These are phyloP conservation scores for Wickerhamiella occidentalis DNA, from an alignment of 805 yeast genomes.

Conservation along the genomic window DNA sequence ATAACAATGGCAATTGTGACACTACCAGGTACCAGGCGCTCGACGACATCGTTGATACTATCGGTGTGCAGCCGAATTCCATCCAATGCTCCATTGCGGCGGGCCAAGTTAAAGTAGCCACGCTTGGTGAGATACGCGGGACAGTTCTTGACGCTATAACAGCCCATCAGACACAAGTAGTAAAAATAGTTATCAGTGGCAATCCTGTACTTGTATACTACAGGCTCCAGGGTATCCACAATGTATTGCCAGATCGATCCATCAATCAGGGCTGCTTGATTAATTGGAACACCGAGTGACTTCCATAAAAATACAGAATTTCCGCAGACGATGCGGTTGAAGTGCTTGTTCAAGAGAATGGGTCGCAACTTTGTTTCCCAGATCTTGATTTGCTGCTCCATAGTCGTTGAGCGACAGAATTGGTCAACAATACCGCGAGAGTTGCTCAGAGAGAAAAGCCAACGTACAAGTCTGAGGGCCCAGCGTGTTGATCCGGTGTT, in stretches of 20 bases:
- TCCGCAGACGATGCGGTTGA: constrained; percentile 57
- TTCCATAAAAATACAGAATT: constrained; percentile 81
- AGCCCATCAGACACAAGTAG: constrained; percentile 52
- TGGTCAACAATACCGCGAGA: constrained; percentile 37
- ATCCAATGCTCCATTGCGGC: constrained; percentile 43
- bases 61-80: constrained; percentile 71
- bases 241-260: constrained; percentile 58
- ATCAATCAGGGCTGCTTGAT: constrained; percentile 74
- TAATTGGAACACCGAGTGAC: constrained; percentile 79
- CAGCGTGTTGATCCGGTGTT: constrained; percentile 80
- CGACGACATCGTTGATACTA: constrained; percentile 61
- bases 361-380: constrained; percentile 59
- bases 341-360: constrained; percentile 55
- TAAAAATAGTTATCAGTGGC: constrained; percentile 69
- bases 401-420: constrained; percentile 44
- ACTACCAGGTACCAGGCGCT: constrained; percentile 47
- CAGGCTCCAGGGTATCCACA: constrained; percentile 67
- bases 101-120: constrained; percentile 42
- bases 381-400: constrained; percentile 49
- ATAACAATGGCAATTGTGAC: constrained; percentile 68
- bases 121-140: constrained; percentile 59
- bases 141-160: constrained; percentile 50
- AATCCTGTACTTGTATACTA: constrained; percentile 49
- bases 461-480: constrained; percentile 62
- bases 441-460: constrained; percentile 40